Percentiles rank a stretch among this genome's conserved stretches.
phyloP scores from a whole-genome alignment of 495 filamentous ascomycete genomes.

The Thermochaetoides thermophila region DNA sequence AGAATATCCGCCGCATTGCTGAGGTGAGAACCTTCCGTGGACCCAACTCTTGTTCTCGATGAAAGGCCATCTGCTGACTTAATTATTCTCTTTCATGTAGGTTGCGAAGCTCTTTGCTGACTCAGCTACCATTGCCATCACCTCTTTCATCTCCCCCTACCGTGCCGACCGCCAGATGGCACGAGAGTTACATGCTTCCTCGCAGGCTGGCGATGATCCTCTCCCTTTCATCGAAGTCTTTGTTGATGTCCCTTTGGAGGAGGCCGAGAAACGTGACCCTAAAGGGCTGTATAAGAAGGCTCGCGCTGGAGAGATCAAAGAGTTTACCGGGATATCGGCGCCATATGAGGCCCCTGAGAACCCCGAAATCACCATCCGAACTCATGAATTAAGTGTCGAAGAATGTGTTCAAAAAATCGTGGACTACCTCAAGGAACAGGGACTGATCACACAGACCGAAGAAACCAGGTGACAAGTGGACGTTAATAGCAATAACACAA shows the following conservation, averaged over 20 bases:
- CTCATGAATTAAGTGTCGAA: constrained; percentile 60
- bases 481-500: no score
- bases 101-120: constrained; percentile 96
- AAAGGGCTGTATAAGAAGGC: constrained; percentile 98
- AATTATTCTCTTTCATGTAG: no score
- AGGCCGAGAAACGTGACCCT: constrained; percentile 87
- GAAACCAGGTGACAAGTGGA: constrained; percentile 20
- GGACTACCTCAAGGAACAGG: constrained; percentile 51
- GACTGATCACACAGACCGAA: constrained; percentile 22
- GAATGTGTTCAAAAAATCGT: constrained; percentile 77
- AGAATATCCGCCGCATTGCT: constrained; percentile 92
- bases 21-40: constrained; percentile 41
- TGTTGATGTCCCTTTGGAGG: constrained; percentile 73
- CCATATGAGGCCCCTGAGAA: constrained; percentile 84
- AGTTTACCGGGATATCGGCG: constrained; percentile 88
- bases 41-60: no score
- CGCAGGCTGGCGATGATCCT: constrained; percentile 33
- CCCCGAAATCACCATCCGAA: constrained; percentile 74
- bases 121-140: constrained; percentile 69
- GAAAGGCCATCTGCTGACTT: no score
- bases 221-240: constrained; percentile 89
- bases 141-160: constrained; percentile 96
- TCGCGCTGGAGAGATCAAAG: constrained; percentile 78
- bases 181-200: constrained; percentile 53
- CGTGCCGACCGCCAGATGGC: constrained; percentile 69